Evolutionary conservation across 1,284 basidiomycete genomes (phyloP), one percentile per base, ranked within the genome.

Genomic region (Schizophyllum amplum): DNA sequence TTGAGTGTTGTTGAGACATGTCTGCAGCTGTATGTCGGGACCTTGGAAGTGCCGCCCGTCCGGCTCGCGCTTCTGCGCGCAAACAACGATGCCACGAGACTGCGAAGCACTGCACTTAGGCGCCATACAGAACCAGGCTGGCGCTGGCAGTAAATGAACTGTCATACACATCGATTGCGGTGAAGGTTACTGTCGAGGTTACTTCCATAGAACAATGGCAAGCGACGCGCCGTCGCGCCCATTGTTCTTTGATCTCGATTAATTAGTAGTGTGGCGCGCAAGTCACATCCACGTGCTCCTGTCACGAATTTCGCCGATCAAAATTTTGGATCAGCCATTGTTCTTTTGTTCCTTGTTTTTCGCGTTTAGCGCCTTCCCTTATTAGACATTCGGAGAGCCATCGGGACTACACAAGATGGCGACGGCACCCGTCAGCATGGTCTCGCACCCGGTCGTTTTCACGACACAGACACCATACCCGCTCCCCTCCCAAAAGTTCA

Each of bases 401-500:
- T 42, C 7, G 13, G 33, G n/a, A n/a, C n/a, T n/a, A n/a, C n/a
- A 42, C 33, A 50, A 50, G 3, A 50, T 50, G 48, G 48, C 48
- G 3, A 50, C 48, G 13, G 24, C 48, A 24, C 22, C 48, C 13
- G 15, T 20, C 3, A 42, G 33, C 17, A 20, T 50, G 24, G 24
- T 24, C 15, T 66, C 68, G 1, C 72, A 72, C 54, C 85, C 93
- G 4, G 89, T 94, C 60, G 75, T 90, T 17, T 88, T 98, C 62
- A 86, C 82, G 48, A 97, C 94, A 0, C 80, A 88, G 59, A 88
- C 89, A 0, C 72, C 77, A 1, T 93, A 95, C 71, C 80, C 84
- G 13, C 84, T 99, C 23, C 96, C 95, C 0, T 78, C 86, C 1
- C 90, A 94, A 68, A 95, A 94, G 66, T 98, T 95, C 70, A 89